Percentiles rank a stretch among this genome's conserved stretches.
Conservation (phyloP, 768 basidiomycete genomes). For the Trichaptum fuscoviolaceum region DNA sequence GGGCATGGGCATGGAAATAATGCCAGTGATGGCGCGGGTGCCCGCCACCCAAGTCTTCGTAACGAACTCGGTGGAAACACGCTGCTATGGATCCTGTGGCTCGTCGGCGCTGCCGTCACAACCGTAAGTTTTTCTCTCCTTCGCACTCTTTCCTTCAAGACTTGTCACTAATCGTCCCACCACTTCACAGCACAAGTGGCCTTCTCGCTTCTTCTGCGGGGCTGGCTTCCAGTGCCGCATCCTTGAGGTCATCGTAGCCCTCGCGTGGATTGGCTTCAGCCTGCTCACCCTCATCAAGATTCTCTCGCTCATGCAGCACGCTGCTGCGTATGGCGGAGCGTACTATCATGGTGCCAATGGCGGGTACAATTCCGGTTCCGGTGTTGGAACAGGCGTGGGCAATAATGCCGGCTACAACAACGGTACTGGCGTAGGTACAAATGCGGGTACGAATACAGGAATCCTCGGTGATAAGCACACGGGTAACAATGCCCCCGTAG, state of each 20-base stretch:
- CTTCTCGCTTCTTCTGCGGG: slow-evolving; percentile 22
- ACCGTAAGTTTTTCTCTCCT: slow-evolving; percentile 16
- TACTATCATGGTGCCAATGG: neutral
- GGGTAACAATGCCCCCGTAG: no score
- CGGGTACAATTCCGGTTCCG: neutral
- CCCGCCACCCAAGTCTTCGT: slow-evolving; percentile 8
- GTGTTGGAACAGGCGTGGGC: no score
- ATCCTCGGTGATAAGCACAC: neutral
- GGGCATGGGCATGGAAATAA: neutral
- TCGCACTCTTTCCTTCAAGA: slow-evolving; percentile 3
- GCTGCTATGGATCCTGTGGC: slow-evolving; percentile 25
- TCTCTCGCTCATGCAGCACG: neutral
- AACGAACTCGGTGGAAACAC: slow-evolving; percentile 19
- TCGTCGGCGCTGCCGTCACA: slow-evolving; percentile 23
- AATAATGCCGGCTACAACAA: no score
- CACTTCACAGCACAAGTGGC: slow-evolving; percentile 21
- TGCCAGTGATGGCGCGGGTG: neutral
- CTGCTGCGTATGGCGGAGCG: neutral
- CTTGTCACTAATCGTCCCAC: neutral
- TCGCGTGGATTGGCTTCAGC: slow-evolving; percentile 25
- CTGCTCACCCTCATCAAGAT: slow-evolving; percentile 17
- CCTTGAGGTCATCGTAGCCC: slow-evolving; percentile 26
- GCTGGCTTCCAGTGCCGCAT: slow-evolving; percentile 22
- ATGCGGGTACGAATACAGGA: neutral
- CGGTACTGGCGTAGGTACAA: no score